Percentiles rank a stretch among this genome's conserved stretches.
Conservation (phyloP, 2,329 filamentous ascomycete genomes). For the Aspergillus jensenii region DNA sequence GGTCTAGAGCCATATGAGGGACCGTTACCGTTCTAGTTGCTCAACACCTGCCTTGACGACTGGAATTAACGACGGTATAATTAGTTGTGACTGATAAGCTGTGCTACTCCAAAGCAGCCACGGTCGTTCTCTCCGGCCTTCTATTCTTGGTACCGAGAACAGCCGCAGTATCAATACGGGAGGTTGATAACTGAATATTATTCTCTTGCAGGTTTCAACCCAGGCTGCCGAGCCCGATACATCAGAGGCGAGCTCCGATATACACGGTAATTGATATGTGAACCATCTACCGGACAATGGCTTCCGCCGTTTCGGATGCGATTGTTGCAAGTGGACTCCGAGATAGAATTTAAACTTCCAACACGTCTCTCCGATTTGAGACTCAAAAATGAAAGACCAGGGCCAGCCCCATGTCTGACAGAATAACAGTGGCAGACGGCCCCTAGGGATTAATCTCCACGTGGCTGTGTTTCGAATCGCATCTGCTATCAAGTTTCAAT, state of each 20-base stretch:
- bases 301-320: neutral
- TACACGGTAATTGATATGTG: neutral
- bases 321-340: neutral
- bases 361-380: neutral
- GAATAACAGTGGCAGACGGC: neutral
- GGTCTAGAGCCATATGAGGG: neutral
- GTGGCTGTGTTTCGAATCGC: slow-evolving; percentile 8
- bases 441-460: neutral
- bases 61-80: neutral
- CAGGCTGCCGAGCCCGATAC: neutral
- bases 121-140: neutral
- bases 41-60: neutral
- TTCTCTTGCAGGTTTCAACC: neutral
- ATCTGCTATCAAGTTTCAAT: neutral
- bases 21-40: neutral
- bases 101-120: neutral
- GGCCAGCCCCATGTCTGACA: neutral
- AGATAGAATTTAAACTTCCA: neutral
- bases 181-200: neutral
- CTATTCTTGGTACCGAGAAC: slow-evolving; percentile 1
- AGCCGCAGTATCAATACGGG: neutral
- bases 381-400: neutral
- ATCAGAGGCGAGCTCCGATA: neutral
- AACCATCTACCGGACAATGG: neutral
- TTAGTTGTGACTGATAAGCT: neutral